Evolutionary conservation across 257 asterid species (phyloP), one percentile per base, ranked within the genome.

Genomic region (Nicotiana attenuata): DNA sequence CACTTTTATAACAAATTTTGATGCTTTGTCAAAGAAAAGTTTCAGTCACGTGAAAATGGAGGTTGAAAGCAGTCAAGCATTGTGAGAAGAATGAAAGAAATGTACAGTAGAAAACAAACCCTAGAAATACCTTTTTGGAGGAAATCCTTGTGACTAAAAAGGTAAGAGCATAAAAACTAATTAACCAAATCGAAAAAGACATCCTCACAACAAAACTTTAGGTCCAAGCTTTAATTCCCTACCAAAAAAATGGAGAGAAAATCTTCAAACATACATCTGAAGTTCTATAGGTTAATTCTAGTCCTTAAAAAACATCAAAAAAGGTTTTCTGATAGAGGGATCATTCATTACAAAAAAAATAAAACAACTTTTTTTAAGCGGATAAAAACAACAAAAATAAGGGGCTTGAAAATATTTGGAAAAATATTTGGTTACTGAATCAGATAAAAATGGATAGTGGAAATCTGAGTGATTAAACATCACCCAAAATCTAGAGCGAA

Each of bases 11-110:
- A 81, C 85, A 63, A 69, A 81, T 55, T 50, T 61, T 47, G 83
- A 66, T 53, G 61, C 41, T 68, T 71, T 86, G 85, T 84, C 78
- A 24, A 79, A 56, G 53, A 84, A 86, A 82, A 65, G 82, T 29
- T 76, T 77, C 77, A 52, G 64, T 78, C 83, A 84, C 86, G 87
- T 35, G 82, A 81, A 86, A 85, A 69, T 26, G 41, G 33, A 73
- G 24, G 41, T 47, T 45, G 45, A 75, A 75, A 16, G 50, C 45
- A 16, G 80, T 75, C 80, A 14, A 71, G 10, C 35, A 14, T 45
- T 71, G 13, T 50, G 35, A 24, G 2, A 75, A 75, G 45, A 75
- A 50, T 24, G 38, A 50, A 73, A 73, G 5, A 73, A 73, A 22
- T 45, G 45, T 38, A 38, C 10, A 41, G 50, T 45, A 57, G 15